A percentile compares a stretch with the other conserved stretches of the same genome.
Evolutionary conservation across 208 protist genomes (phyloP).

Genomic region (Wallacemonas sp.): DNA sequence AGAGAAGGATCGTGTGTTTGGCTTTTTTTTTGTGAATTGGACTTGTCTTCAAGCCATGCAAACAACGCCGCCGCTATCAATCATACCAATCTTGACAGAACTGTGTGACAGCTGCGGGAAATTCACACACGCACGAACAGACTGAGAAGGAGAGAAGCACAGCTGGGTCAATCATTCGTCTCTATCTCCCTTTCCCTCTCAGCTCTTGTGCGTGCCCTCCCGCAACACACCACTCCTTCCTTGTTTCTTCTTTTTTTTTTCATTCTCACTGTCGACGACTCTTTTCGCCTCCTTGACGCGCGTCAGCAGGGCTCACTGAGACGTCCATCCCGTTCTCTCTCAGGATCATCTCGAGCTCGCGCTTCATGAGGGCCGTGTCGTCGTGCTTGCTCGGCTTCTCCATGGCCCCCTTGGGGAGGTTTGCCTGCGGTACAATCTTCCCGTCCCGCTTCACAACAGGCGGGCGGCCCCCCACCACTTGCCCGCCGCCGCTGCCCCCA

Average conservation of each 20-base stretch:
- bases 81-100: no score
- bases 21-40: no score
- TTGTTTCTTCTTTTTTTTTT: conserved; percentile 19
- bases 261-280: not conserved
- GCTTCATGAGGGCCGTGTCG: conserved; percentile 32
- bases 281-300: not conserved
- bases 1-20: no score
- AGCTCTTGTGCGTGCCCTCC: not conserved
- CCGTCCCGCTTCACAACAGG: not conserved
- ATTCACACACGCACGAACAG: no score
- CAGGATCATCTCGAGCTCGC: conserved; percentile 36
- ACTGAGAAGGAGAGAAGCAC: no score
- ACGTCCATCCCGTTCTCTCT: not conserved
- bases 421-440: conserved; percentile 18
- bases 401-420: conserved; percentile 23
- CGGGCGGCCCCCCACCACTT: conserved; percentile 1
- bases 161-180: not conserved
- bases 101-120: no score
- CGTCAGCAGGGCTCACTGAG: not conserved
- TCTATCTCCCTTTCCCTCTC: not conserved
- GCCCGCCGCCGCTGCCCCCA: not conserved
- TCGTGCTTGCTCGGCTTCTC: conserved; percentile 54
- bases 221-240: not conserved
- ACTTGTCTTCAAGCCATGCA: no score
- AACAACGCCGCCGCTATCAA: no score